phyloP scores from a whole-genome alignment of 768 basidiomycete species.

The Leucocoprinus leucothites region DNA sequence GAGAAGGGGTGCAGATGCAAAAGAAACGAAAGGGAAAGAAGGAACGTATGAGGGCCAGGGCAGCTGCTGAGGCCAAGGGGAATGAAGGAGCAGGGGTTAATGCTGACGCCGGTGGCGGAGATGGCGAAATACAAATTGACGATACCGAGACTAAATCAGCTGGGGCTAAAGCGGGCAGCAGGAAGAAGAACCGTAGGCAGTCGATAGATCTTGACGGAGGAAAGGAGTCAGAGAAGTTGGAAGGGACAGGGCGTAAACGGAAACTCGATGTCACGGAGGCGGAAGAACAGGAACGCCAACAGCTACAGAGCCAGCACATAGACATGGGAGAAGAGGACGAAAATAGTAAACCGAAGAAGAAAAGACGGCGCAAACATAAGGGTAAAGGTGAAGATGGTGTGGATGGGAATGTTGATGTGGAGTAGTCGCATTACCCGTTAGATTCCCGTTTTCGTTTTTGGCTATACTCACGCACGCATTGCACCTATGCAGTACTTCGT shows the following conservation, averaged over 20 bases:
- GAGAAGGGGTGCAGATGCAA: slow-evolving; percentile 19
- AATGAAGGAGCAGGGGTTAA: slow-evolving; percentile 12
- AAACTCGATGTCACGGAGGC: slow-evolving; percentile 14
- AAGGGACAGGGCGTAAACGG: slow-evolving; percentile 22
- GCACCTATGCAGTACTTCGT: no score
- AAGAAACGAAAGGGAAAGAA: slow-evolving; percentile 44
- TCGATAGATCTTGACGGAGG: slow-evolving; percentile 26
- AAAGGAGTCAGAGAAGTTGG: slow-evolving; percentile 18
- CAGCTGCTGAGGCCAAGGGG: slow-evolving; percentile 38
- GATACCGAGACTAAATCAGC: slow-evolving; percentile 13
- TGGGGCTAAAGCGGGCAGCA: slow-evolving; percentile 15
- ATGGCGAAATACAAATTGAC: slow-evolving; percentile 3
- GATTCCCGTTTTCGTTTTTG: background rate
- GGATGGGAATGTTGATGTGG: background rate
- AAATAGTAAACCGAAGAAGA: slow-evolving; percentile 12
- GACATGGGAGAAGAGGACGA: background rate
- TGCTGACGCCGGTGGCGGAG: slow-evolving; percentile 16
- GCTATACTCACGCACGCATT: no score
- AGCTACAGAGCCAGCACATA: background rate
- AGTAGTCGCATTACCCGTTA: background rate
- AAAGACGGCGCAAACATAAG: slow-evolving; percentile 19
- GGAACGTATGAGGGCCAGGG: slow-evolving; percentile 16
- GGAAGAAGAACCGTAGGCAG: slow-evolving; percentile 26
- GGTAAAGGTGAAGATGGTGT: slow-evolving; percentile 15
- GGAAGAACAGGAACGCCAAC: slow-evolving; percentile 19